phyloP scores from a whole-genome alignment of 2,329 filamentous ascomycete genomes.

The Pseudogymnoascus sp. region DNA sequence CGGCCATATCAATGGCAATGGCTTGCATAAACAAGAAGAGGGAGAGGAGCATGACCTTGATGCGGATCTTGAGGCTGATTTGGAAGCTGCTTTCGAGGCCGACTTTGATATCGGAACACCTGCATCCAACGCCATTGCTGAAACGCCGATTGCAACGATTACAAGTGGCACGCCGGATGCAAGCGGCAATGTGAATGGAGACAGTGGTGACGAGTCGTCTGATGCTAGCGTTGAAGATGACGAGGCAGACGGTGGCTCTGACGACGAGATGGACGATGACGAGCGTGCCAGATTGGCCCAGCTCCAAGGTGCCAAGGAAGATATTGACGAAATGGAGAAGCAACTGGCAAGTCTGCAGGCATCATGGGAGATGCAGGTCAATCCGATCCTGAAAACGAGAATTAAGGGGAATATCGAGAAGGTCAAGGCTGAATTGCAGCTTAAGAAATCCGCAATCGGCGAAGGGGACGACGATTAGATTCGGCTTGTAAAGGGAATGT shows the following conservation, averaged over 20 bases:
- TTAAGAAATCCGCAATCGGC: slow-evolving; percentile 43
- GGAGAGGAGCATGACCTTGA: slow-evolving; percentile 17
- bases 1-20: slow-evolving; percentile 20
- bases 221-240: slow-evolving; percentile 37
- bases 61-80: slow-evolving; percentile 26
- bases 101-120: slow-evolving; percentile 32
- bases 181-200: slow-evolving; percentile 24
- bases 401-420: slow-evolving; percentile 43
- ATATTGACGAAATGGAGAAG: slow-evolving; percentile 49
- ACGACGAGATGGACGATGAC: slow-evolving; percentile 45
- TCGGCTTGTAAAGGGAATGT: neutral
- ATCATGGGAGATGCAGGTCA: slow-evolving; percentile 39
- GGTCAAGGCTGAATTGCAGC: slow-evolving; percentile 46
- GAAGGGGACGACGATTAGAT: slow-evolving; percentile 26
- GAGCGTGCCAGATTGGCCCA: slow-evolving; percentile 42
- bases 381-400: slow-evolving; percentile 44
- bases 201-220: slow-evolving; percentile 38
- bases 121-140: slow-evolving; percentile 26
- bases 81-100: slow-evolving; percentile 33
- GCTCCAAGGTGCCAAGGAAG: slow-evolving; percentile 42
- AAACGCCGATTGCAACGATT: slow-evolving; percentile 22
- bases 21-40: slow-evolving; percentile 26
- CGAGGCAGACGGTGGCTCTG: slow-evolving; percentile 38
- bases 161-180: slow-evolving; percentile 23
- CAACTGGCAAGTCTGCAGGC: slow-evolving; percentile 40